These are phyloP conservation scores for Dacryopinax primogenitus DNA, from an alignment of 768 basidiomycete species.

Conservation along the genomic window DNA sequence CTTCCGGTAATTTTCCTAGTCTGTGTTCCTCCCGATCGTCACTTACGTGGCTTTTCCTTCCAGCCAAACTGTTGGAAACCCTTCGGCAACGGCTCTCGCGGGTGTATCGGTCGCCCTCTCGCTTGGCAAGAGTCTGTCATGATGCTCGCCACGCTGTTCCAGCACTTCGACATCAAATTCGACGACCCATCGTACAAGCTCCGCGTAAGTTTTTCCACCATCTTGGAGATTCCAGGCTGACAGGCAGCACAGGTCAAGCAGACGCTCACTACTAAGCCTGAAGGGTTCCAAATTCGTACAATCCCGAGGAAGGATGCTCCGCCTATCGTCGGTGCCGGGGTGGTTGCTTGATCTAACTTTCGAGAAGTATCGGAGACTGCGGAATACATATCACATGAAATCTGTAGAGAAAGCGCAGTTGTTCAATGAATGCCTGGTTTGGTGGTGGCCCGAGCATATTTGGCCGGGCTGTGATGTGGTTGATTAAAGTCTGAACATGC, in stretches of 20 bases:
- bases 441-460: no score
- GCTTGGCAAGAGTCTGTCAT: constrained; percentile 39
- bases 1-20: constrained; percentile 25
- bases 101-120: constrained; percentile 33
- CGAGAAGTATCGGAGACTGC: background rate
- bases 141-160: constrained; percentile 32
- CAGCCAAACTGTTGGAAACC: constrained; percentile 34
- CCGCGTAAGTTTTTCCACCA: constrained; percentile 25
- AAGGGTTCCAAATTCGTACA: constrained; percentile 32
- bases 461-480: no score
- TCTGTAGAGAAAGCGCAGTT: no score
- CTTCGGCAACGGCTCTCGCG: constrained; percentile 23
- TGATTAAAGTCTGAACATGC: no score
- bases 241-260: background rate
- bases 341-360: background rate
- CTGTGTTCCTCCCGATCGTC: background rate
- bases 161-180: constrained; percentile 36
- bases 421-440: no score
- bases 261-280: constrained; percentile 37
- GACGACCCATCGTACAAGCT: constrained; percentile 36
- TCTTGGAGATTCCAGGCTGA: background rate
- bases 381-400: no score
- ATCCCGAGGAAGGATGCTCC: constrained; percentile 24
- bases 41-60: background rate
- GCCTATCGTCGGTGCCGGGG: background rate